Evolutionary conservation across 257 asterid species (phyloP), one percentile per base, ranked within the genome.

Genomic region (Ballota nigra): DNA sequence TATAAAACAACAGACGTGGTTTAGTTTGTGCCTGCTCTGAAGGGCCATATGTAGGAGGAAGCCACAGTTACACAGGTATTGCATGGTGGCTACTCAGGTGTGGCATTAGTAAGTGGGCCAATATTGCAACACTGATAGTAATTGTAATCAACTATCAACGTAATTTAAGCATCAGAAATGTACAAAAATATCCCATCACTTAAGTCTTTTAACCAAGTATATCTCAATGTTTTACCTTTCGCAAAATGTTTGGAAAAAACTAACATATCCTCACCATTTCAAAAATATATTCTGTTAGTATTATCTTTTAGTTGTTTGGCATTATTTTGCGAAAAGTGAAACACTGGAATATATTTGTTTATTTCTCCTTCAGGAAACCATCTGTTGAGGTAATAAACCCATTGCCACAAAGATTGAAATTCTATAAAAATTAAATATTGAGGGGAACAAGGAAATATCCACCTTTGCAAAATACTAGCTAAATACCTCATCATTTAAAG

Each of bases 401-500:
- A 38, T 23, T 61, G 45, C 49, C 47, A 55, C 69, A 56, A 73
- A 28, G 57, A 65, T 64, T 55, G 59, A 70, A 65, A 47, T 57
- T 66, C 22, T 49, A 29, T 34, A 51, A 64, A 61, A 72, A 43
- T 38, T 9, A 51, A 64, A 61, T 68, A 43, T 2, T 20, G 18
- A 22, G 2, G 6, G 70, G 41, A 66, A 75, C 71, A 49, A 20
- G 63, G 69, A 72, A 29, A 52, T 65, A 63, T 69, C 45, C 41
- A 65, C 70, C 29, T 16, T 47, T 65, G 31, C n/a, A 67, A 51
- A 68, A 38, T 8, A 55, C 33, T 16, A 55, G 68, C 73, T 47
- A 68, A 41, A 76, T 86, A 95, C 99, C 98, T 95, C 99, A 43
- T 95, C 99, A 86, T 95, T 95, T 60, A 95, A 78, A 81, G 99